A percentile compares a stretch with the other conserved stretches of the same genome.
These are phyloP conservation scores for Huntiella moniliformis DNA, from an alignment of 2,329 filamentous ascomycete species.

Conservation along the genomic window DNA sequence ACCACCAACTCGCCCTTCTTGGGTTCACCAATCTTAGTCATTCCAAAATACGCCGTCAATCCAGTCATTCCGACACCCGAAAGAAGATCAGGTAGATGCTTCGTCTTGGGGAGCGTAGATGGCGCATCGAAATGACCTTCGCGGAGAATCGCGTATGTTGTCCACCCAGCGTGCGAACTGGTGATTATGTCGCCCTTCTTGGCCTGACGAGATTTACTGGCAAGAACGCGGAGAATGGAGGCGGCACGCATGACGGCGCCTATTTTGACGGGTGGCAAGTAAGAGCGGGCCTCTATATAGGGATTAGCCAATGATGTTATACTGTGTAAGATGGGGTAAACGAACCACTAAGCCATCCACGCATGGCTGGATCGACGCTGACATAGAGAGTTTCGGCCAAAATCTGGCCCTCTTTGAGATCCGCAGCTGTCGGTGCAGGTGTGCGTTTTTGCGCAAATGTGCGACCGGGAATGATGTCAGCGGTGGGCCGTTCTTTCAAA, in stretches of 20 bases:
- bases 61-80: conserved; percentile 48
- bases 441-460: conserved; percentile 17
- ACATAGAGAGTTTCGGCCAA: conserved; percentile 44
- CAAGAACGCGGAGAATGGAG: conserved; percentile 41
- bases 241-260: conserved; percentile 50
- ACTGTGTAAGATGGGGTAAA: not conserved
- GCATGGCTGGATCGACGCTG: conserved; percentile 58
- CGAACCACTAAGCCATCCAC: conserved; percentile 46
- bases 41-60: conserved; percentile 59
- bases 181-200: conserved; percentile 38
- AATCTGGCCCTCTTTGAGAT: conserved; percentile 45
- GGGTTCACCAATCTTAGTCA: conserved; percentile 47
- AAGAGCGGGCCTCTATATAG: conserved; percentile 29
- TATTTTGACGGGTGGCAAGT: conserved; percentile 49
- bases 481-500: conserved; percentile 44
- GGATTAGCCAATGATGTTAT: not conserved
- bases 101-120: conserved; percentile 23
- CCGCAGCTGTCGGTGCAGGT: conserved; percentile 29
- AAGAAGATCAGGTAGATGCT: conserved; percentile 37
- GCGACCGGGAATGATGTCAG: conserved; percentile 41
- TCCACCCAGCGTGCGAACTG: conserved; percentile 40
- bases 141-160: conserved; percentile 40
- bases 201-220: conserved; percentile 35
- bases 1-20: conserved; percentile 57
- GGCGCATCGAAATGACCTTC: conserved; percentile 30